A percentile compares a stretch with the other conserved stretches of the same genome.
Conservation (phyloP, 2,329 filamentous ascomycete species). For the Raffaelea albimanens region DNA sequence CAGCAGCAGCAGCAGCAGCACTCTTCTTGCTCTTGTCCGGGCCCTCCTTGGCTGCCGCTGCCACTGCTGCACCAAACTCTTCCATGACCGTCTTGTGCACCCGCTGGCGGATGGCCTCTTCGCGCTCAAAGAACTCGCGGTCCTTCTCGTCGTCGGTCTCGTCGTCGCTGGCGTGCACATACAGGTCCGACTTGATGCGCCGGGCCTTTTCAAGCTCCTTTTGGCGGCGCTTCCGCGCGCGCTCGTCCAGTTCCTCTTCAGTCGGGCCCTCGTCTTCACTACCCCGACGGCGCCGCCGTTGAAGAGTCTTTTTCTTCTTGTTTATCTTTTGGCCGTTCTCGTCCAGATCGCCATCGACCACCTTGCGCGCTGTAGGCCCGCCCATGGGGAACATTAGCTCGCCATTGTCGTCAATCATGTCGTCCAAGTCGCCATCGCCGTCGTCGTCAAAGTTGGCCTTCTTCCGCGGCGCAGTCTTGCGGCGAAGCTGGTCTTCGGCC, state of each 20-base stretch:
- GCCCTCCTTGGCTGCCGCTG: conserved; percentile 9
- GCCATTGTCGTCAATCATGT: conserved; percentile 27
- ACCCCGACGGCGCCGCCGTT: conserved; percentile 33
- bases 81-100: conserved; percentile 26
- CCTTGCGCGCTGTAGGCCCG: conserved; percentile 49
- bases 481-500: conserved; percentile 70
- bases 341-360: conserved; percentile 40
- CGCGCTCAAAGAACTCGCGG: conserved; percentile 65
- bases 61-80: conserved; percentile 10
- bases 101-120: conserved; percentile 55
- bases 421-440: conserved; percentile 31
- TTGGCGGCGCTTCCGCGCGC: conserved; percentile 50
- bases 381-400: conserved; percentile 61
- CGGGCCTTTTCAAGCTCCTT: conserved; percentile 67
- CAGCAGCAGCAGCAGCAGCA: not conserved
- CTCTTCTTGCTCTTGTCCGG: conserved; percentile 3
- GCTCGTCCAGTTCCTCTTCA: conserved; percentile 54
- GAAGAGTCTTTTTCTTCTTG: conserved; percentile 35
- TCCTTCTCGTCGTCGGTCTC: conserved; percentile 72
- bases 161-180: conserved; percentile 77
- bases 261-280: conserved; percentile 33
- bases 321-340: conserved; percentile 30
- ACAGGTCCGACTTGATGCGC: conserved; percentile 77
- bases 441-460: conserved; percentile 17
- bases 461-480: conserved; percentile 49